Evolutionary conservation across 257 asterid species (phyloP).

Genomic region (Gentiana macrophylla): DNA sequence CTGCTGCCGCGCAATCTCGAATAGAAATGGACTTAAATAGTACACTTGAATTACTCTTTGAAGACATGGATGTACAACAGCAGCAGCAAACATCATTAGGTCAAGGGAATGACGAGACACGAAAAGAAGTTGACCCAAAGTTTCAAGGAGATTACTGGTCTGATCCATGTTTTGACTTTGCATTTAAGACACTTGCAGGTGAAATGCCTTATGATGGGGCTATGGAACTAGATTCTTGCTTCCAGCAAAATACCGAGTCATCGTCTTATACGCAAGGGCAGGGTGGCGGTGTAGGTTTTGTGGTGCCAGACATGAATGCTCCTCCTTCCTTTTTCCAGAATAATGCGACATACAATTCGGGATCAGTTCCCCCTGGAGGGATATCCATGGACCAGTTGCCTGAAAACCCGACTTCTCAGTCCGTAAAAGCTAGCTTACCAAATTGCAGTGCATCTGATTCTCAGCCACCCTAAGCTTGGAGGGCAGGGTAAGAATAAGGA

Average conservation of each 20-base stretch:
- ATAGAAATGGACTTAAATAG: conserved; percentile 6
- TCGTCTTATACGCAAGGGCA: conserved; percentile 7
- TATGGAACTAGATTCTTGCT: conserved; percentile 7
- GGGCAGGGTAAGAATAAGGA: conserved; percentile 21
- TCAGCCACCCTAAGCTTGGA: conserved; percentile 21
- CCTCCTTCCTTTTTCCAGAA: conserved; percentile 18
- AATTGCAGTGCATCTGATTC: conserved; percentile 3
- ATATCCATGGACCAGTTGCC: conserved; percentile 14
- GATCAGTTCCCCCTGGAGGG: conserved; percentile 12
- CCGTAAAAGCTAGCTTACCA: conserved; percentile 19
- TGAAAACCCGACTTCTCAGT: conserved; percentile 11
- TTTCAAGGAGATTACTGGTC: conserved; percentile 23
- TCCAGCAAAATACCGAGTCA: conserved; percentile 6
- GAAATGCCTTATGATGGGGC: conserved; percentile 27
- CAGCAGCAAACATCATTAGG: not conserved
- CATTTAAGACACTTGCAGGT: conserved; percentile 44
- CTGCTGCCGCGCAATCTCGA: conserved; percentile 6
- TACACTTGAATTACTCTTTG: not conserved
- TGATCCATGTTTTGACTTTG: conserved; percentile 38
- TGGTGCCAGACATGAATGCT: conserved; percentile 14
- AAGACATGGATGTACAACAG: not conserved
- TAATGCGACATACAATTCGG: conserved; percentile 11
- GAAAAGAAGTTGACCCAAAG: conserved; percentile 10
- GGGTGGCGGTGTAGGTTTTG: conserved; percentile 1
- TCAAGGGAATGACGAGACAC: conserved; percentile 11